These are phyloP conservation scores for Sphaceloma murrayae DNA, from an alignment of 2,329 filamentous ascomycete species.

Conservation along the genomic window DNA sequence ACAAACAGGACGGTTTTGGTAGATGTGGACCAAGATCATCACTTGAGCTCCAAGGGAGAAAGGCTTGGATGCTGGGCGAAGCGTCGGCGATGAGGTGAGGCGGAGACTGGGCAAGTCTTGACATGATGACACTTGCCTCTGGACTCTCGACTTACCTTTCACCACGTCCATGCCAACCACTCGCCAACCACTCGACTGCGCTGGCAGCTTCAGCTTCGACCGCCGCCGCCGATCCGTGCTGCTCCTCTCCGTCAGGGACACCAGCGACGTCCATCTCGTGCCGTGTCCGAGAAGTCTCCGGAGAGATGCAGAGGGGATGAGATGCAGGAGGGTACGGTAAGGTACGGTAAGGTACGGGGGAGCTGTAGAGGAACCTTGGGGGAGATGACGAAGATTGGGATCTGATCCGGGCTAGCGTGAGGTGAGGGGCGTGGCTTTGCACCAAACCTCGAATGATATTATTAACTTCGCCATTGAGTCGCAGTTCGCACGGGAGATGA, in stretches of 20 bases:
- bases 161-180: too few species aligned
- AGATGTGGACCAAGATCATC: constrained; percentile 11
- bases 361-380: background rate
- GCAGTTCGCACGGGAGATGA: constrained; percentile 4
- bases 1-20: constrained; percentile 4
- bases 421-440: constrained; percentile 11
- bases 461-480: too few species aligned
- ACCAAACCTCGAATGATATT: too few species aligned
- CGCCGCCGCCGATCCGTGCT: constrained; percentile 1
- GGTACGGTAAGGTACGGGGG: too few species aligned
- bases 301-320: background rate
- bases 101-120: constrained; percentile 10
- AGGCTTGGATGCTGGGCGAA: constrained; percentile 14
- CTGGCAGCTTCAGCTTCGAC: background rate
- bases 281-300: constrained; percentile 8
- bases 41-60: background rate
- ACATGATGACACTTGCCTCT: too few species aligned
- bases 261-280: background rate
- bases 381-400: constrained; percentile 9
- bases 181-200: background rate
- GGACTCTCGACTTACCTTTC: constrained; percentile 4
- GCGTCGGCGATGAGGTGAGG: constrained; percentile 12
- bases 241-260: background rate
- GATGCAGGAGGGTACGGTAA: constrained; percentile 4
- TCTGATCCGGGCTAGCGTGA: constrained; percentile 3